phyloP scores from a whole-genome alignment of 1,284 basidiomycete genomes.

The Fistulina hepatica region DNA sequence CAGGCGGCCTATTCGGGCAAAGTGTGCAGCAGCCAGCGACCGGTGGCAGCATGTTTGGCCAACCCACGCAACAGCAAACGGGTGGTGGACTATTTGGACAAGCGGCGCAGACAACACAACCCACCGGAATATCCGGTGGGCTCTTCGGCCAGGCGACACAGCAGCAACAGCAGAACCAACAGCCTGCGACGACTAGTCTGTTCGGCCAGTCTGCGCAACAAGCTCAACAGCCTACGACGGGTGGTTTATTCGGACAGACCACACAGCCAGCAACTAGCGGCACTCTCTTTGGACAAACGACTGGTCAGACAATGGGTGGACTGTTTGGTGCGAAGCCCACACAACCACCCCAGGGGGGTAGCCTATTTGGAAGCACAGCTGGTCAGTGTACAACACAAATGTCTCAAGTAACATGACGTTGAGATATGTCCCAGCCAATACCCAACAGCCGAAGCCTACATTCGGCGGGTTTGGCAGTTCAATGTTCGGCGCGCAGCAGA shows the following conservation, averaged over 20 bases:
- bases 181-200: slow-evolving; percentile 5
- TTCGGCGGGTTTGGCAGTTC: slow-evolving; percentile 14
- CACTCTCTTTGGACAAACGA: slow-evolving; percentile 9
- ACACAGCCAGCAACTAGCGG: slow-evolving; percentile 6
- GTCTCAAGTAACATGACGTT: slow-evolving; percentile 16
- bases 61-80: slow-evolving; percentile 24
- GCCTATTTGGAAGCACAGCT: slow-evolving; percentile 4
- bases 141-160: slow-evolving; percentile 14
- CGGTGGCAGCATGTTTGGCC: slow-evolving; percentile 5
- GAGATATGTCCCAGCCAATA: slow-evolving; percentile 14
- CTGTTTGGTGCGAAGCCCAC: slow-evolving; percentile 11
- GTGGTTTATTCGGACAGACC: background rate
- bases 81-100: slow-evolving; percentile 18
- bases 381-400: slow-evolving; percentile 13
- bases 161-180: slow-evolving; percentile 6
- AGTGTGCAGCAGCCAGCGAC: slow-evolving; percentile 3
- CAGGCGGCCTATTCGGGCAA: slow-evolving; percentile 14
- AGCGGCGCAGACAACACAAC: slow-evolving; percentile 15
- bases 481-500: slow-evolving; percentile 12
- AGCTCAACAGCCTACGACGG: slow-evolving; percentile 4
- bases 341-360: slow-evolving; percentile 4
- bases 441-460: slow-evolving; percentile 14
- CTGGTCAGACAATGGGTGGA: slow-evolving; percentile 1
- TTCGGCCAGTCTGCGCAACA: slow-evolving; percentile 9
- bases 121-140: slow-evolving; percentile 9